phyloP scores from a whole-genome alignment of 352 stramenopile genomes.

The Phytophthora macrochlamydospora region DNA sequence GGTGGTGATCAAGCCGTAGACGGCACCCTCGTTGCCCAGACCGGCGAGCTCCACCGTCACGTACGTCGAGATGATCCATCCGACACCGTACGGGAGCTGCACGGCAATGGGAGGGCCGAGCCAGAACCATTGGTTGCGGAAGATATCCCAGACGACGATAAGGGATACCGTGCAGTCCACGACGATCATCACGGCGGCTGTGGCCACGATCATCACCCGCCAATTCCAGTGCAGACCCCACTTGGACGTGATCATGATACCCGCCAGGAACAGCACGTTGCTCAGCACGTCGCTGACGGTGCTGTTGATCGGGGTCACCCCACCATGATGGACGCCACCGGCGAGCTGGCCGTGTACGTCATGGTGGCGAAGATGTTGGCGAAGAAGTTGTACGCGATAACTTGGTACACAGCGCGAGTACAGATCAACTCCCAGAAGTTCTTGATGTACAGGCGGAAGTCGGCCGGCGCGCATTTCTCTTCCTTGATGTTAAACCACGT shows the following conservation, averaged over 20 bases:
- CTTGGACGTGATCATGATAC: constrained; percentile 40
- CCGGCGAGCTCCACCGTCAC: constrained; percentile 24
- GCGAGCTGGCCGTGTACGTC: constrained; percentile 31
- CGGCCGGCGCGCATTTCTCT: constrained; percentile 22
- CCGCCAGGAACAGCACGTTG: constrained; percentile 33
- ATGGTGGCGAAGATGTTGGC: constrained; percentile 32
- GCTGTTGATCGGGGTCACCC: constrained; percentile 34
- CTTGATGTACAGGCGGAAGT: constrained; percentile 34
- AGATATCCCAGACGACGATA: constrained; percentile 38
- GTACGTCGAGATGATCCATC: constrained; percentile 45
- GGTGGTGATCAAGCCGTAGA: constrained; percentile 35
- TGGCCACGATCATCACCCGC: constrained; percentile 35
- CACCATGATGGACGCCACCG: constrained; percentile 32
- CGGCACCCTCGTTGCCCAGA: constrained; percentile 31
- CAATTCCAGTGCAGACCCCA: constrained; percentile 45
- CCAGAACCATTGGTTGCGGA: constrained; percentile 45
- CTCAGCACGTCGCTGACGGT: constrained; percentile 34
- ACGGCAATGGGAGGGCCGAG: constrained; percentile 42
- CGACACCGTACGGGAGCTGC: constrained; percentile 46
- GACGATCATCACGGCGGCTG: constrained; percentile 22
- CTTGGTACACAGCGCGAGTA: constrained; percentile 43
- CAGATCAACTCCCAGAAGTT: constrained; percentile 36
- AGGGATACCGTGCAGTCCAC: constrained; percentile 28
- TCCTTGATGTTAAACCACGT: constrained; percentile 44
- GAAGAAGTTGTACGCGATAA: constrained; percentile 44